Conservation (phyloP, 208 protist species). For the Jaenimonas drosophilae region DNA sequence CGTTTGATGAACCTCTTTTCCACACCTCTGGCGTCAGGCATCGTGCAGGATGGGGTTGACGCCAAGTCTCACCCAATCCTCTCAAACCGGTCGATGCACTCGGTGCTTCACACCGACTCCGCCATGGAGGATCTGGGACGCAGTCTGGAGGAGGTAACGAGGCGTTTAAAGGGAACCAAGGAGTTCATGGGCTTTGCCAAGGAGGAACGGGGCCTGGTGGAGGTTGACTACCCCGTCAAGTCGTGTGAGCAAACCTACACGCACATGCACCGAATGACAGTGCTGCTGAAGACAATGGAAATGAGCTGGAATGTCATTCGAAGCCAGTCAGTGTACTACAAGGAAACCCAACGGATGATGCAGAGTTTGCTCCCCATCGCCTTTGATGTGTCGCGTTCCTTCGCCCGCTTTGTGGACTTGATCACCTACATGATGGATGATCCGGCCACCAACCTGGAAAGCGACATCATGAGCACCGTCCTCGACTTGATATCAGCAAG, state of each 20-base stretch:
- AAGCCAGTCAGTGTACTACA: slow-evolving; percentile 39
- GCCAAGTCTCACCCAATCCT: too few relatives aligned
- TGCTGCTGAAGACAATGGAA: slow-evolving; percentile 72
- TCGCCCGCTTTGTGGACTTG: slow-evolving; percentile 45
- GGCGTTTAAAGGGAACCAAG: slow-evolving; percentile 52
- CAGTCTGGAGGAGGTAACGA: slow-evolving; percentile 33
- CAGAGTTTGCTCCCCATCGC: slow-evolving; percentile 53
- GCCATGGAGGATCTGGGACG: slow-evolving; percentile 39
- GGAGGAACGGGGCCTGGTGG: slow-evolving; percentile 62
- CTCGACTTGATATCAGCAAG: slow-evolving; percentile 49
- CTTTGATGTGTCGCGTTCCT: slow-evolving; percentile 39
- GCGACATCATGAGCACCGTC: slow-evolving; percentile 58
- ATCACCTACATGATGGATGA: slow-evolving; percentile 63
- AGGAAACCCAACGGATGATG: slow-evolving; percentile 44
- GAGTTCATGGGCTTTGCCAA: slow-evolving; percentile 66
- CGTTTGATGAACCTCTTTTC: slow-evolving; percentile 56
- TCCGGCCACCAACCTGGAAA: slow-evolving; percentile 49
- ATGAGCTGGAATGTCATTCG: slow-evolving; percentile 79
- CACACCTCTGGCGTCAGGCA: slow-evolving; percentile 17
- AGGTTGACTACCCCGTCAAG: slow-evolving; percentile 62
- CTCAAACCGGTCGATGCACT: slow-evolving; percentile 24
- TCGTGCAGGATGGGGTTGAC: too few relatives aligned
- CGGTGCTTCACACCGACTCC: slow-evolving; percentile 24
- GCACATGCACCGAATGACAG: slow-evolving; percentile 72
- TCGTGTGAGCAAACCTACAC: slow-evolving; percentile 47